These are phyloP conservation scores for Bauhinia variegata DNA, from an alignment of 306 rosid genomes.

Conservation along the genomic window DNA sequence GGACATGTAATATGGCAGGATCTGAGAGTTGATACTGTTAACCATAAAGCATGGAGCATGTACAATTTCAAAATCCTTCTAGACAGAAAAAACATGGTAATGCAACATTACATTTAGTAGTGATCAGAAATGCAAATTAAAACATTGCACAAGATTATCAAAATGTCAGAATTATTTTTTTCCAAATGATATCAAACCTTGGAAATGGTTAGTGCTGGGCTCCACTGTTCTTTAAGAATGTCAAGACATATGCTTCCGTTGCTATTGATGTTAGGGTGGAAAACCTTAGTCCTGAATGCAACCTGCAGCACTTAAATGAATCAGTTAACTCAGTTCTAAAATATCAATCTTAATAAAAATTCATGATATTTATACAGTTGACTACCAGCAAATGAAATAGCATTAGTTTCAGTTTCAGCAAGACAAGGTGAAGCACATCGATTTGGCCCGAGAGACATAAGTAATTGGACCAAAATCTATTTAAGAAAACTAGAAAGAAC, in stretches of 20 bases:
- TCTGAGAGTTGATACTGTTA: too few relatives aligned
- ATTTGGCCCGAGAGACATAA: too few relatives aligned
- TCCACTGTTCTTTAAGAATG: constrained; percentile 92
- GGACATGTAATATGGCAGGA: neutral
- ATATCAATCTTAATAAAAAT: neutral
- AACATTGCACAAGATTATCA: neutral
- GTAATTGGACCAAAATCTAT: too few relatives aligned
- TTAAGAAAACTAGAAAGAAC: too few relatives aligned
- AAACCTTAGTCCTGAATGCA: constrained; percentile 91
- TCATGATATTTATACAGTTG: constrained; percentile 4
- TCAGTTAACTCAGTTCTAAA: constrained; percentile 6
- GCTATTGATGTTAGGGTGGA: constrained; percentile 90
- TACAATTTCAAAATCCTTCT: constrained; percentile 3
- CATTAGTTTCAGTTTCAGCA: constrained; percentile 6
- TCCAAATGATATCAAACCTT: constrained; percentile 59
- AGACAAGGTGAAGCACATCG: neutral
- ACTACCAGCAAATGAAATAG: constrained; percentile 1
- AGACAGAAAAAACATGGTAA: neutral
- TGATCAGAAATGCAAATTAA: neutral
- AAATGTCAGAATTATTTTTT: too few relatives aligned
- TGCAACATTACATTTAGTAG: constrained; percentile 1
- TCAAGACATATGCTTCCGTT: constrained; percentile 90
- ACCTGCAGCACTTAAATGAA: constrained; percentile 53
- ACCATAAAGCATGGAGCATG: neutral
- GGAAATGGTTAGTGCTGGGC: constrained; percentile 84